Base-by-base conservation (phyloP, 768 basidiomycete genomes). In the Kwoniella mangroviensis region DNA sequence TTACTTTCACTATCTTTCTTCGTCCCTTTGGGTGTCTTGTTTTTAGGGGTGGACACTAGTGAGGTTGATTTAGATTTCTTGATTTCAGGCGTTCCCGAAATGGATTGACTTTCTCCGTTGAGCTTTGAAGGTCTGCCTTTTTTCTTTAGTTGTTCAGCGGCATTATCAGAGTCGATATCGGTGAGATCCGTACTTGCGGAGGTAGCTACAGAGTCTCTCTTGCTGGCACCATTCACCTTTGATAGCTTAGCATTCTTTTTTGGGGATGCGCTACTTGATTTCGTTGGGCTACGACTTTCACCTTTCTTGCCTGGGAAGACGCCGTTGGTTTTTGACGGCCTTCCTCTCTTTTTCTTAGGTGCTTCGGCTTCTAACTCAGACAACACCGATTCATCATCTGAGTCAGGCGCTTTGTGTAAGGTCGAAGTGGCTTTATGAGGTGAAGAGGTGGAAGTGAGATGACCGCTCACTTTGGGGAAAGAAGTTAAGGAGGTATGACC, bases 261-360 rank as follows among this genome's bases (percentile, higher is more conserved):
- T 0, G 54, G 54, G 19, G 54, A 34, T 34, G 34, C 34, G 34
- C 4, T 34, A 34, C 0, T 34, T 1, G 34, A 34, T 34, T 34
- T 34, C 6, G 34, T 34, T 7, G 34, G 34, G 6, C 34, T 34
- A 7, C 9, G 34, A 34, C 1, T 34, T 34, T 1, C 34, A 34
- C 34, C 34, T 34, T 34, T 34, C 34, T 34, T 34, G 34, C 34
- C 34, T 34, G 34, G 34, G 4, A 7, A 34, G 34, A 34, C 34
- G 6, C 34, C 34, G 34, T 34, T 34, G 34, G 34, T 34, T 34
- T 34, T 34, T 34, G 34, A 34, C 34, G 34, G 34, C 34, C 54
- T 55, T 6, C 54, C 54, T 12, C 54, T 55, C 54, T 55, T 55
- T 24, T 55, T 55, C 54, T 55, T 55, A 19, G 54, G 54, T 55